Percentiles rank a stretch among this genome's conserved stretches.
Conservation (phyloP, 495 filamentous ascomycete genomes). For the Xylaria venustula region DNA sequence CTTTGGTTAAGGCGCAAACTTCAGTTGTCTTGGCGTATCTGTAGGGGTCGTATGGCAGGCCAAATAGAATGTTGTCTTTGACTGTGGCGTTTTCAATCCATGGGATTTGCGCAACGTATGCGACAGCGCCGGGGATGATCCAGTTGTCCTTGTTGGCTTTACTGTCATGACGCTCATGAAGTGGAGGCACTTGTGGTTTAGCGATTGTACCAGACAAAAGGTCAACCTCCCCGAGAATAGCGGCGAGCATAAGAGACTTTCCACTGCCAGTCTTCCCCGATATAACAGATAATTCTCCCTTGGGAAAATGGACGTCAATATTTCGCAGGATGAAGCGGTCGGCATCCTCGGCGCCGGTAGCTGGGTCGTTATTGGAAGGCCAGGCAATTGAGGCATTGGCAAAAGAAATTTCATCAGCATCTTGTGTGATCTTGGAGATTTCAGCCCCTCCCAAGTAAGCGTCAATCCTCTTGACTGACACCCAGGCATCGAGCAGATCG, state of each 20-base stretch:
- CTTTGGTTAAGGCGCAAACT: slow-evolving; percentile 71
- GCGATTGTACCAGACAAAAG: slow-evolving; percentile 51
- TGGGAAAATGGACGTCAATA: slow-evolving; percentile 64
- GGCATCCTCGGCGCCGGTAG: slow-evolving; percentile 41
- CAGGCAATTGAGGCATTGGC: slow-evolving; percentile 71
- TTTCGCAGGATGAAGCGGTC: slow-evolving; percentile 61
- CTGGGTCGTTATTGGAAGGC: slow-evolving; percentile 57
- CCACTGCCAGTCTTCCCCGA: slow-evolving; percentile 67
- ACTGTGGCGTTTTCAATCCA: slow-evolving; percentile 86
- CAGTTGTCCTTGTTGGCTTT: slow-evolving; percentile 65
- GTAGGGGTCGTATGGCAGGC: slow-evolving; percentile 61
- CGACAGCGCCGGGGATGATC: slow-evolving; percentile 66
- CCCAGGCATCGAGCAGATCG: slow-evolving; percentile 65
- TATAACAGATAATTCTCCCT: slow-evolving; percentile 67
- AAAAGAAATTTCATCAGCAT: slow-evolving; percentile 61
- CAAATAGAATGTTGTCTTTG: slow-evolving; percentile 72
- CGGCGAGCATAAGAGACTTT: slow-evolving; percentile 64
- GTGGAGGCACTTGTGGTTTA: slow-evolving; percentile 45
- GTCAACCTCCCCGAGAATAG: slow-evolving; percentile 65
- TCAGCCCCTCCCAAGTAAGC: slow-evolving; percentile 68
- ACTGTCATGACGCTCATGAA: slow-evolving; percentile 49
- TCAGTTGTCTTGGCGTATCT: slow-evolving; percentile 65
- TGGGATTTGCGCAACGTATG: slow-evolving; percentile 78
- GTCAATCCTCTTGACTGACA: slow-evolving; percentile 73
- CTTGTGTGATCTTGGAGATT: slow-evolving; percentile 54